Base-by-base conservation (phyloP, 176 grass and related monocot genomes). In the Bothriochloa decipiens region DNA sequence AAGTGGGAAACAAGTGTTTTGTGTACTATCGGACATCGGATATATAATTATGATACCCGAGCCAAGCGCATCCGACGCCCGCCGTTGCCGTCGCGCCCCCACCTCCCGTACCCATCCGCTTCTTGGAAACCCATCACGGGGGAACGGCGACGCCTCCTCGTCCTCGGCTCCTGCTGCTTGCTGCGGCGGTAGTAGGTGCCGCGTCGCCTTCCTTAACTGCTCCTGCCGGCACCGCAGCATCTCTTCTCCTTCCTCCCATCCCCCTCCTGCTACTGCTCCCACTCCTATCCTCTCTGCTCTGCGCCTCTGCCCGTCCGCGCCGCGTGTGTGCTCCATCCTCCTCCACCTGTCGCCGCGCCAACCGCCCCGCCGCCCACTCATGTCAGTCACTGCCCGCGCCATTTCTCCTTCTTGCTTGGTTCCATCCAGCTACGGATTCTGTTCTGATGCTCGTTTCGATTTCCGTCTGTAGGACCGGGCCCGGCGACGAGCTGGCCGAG, bases 191-290 rank as follows among this genome's bases (percentile, higher is more conserved):
- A 53, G 49, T 88, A 53, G 86, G 74, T 88, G 81, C 8, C 66
- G 66, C 74, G 74, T 88, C 86, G 67, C 81, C 80, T 70, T 87
- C 73, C 65, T 65, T 78, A 52, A 72, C 73, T 82, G 49, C 86
- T 11, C 22, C 55, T 58, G 68, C 52, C 39, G 5, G 9, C 8
- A 10, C 22, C 22, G 3, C 53, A 57, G 16, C 29, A 16, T 6
- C 76, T n/a, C 69, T 14, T 17, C 62, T 36, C 62, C 36, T n/a
- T 18, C 8, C 67, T 79, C 28, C 28, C 37, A 13, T 55, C 67
- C 42, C 80, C 0, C 58, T 7, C 39, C 5, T 6, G 5, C 5
- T 10, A 26, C 47, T 52, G 27, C 79, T 53, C 68, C 84, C 5
- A 18, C 45, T 28, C 28, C 47, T 57, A 75, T 50, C 72, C 72